Evolutionary conservation across 2,329 filamentous ascomycete species (phyloP), one percentile per base, ranked within the genome.

Genomic region (Colletotrichum siamense): DNA sequence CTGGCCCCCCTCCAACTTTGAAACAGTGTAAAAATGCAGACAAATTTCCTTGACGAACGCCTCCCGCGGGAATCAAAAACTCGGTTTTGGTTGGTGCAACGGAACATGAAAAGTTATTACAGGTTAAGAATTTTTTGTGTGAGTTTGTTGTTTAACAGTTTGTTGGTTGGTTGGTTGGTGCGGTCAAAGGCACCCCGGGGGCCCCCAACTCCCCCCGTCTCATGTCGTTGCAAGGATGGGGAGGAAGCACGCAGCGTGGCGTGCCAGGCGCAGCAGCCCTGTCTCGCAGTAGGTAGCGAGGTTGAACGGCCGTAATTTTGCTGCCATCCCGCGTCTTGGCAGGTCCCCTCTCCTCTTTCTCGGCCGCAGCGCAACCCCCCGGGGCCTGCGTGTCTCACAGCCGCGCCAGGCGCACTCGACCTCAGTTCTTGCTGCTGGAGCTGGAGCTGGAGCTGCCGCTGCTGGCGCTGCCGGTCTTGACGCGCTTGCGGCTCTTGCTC

Each of bases 401-500:
- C n/a, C 24, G n/a, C 36, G 34, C n/a, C 22, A 39, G 32, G 32
- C 62, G 59, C 28, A 28, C 22, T 59, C 55, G 24, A 59, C 55
- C 22, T 76, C 64, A 76, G 64, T 73, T 73, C 57, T 73, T 76
- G 63, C 64, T 59, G 73, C 73, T 73, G 59, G 66, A 61, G 28
- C 65, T 69, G 22, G 64, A 62, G 73, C 69, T 68, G 55, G 68
- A 63, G 68, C 68, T 70, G 18, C 55, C 34, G 67, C 68, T 70
- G 68, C 68, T 70, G 18, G 68, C 18, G n/a, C 69, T 76, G 73
- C 64, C 64, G 22, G 73, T 73, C 57, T 76, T 76, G 69, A 76
- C 73, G 57, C 73, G 73, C 69, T 78, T 78, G 75, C 77, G 77
- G 64, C 71, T 77, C 75, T 77, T 78, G 77, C 77, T 78, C 61